Conservation (phyloP, 2,329 filamentous ascomycete species). For the Monascus ruber region DNA sequence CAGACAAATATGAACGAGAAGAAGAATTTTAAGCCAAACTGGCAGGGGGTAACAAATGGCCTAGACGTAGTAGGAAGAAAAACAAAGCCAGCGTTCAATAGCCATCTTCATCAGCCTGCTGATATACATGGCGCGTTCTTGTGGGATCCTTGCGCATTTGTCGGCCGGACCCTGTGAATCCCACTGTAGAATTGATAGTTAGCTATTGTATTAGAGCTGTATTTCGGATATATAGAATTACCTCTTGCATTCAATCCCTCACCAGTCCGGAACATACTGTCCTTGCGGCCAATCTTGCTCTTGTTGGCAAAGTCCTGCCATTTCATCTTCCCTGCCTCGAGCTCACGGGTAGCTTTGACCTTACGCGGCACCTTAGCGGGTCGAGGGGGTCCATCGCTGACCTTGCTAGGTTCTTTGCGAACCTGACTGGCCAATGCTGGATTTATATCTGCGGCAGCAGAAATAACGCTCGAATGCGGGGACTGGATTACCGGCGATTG, state of each 20-base stretch:
- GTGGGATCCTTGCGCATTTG: slow-evolving; percentile 87
- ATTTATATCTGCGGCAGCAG: slow-evolving; percentile 56
- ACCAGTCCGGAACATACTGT: slow-evolving; percentile 93
- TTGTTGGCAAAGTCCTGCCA: slow-evolving; percentile 91
- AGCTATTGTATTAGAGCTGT: slow-evolving; percentile 1
- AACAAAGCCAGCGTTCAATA: slow-evolving; percentile 16
- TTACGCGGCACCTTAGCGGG: slow-evolving; percentile 60
- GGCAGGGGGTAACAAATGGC: background rate
- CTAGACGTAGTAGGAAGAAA: too few species aligned
- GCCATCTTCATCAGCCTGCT: slow-evolving; percentile 60
- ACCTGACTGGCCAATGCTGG: slow-evolving; percentile 54
- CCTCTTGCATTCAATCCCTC: slow-evolving; percentile 79
- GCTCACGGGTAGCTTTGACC: slow-evolving; percentile 80
- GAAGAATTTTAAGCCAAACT: background rate
- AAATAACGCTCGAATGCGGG: slow-evolving; percentile 47
- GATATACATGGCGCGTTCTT: slow-evolving; percentile 73
- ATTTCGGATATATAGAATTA: slow-evolving; percentile 26
- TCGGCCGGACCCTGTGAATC: slow-evolving; percentile 91
- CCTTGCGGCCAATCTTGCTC: slow-evolving; percentile 62
- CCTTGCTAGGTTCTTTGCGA: slow-evolving; percentile 52
- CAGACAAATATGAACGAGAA: slow-evolving; percentile 3
- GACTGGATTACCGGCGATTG: slow-evolving; percentile 30
- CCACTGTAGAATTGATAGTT: slow-evolving; percentile 49
- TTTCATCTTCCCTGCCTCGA: slow-evolving; percentile 82
- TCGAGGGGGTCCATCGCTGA: slow-evolving; percentile 45